phyloP scores from a whole-genome alignment of 495 filamentous ascomycete species.

The Trichoderma orchidacearum region DNA sequence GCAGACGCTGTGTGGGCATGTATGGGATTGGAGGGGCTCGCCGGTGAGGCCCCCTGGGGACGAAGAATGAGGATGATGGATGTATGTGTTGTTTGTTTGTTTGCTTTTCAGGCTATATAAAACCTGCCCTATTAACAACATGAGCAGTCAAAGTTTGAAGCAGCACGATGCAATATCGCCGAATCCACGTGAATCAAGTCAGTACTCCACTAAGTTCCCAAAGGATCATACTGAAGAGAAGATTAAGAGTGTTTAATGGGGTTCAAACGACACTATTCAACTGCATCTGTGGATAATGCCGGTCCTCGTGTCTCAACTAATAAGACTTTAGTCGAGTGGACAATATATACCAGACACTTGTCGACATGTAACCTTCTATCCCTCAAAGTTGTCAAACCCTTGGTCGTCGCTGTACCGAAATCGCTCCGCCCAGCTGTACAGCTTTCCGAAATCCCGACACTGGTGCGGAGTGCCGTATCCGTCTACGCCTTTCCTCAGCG shows the following conservation, averaged over 20 bases:
- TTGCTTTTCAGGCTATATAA: no score
- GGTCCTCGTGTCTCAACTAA: not conserved
- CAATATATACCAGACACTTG: no score
- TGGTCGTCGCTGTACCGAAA: not conserved
- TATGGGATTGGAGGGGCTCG: conserved; percentile 4
- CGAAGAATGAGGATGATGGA: not conserved
- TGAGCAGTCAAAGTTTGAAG: no score
- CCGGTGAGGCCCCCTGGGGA: not conserved
- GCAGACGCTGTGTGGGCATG: conserved; percentile 7
- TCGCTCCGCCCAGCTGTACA: not conserved
- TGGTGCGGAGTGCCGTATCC: not conserved
- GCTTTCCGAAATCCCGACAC: not conserved
- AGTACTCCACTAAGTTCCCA: no score
- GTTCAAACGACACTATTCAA: no score
- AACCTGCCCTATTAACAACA: no score
- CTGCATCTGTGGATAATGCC: not conserved
- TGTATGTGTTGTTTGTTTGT: no score
- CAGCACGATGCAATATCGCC: no score
- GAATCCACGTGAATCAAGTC: no score
- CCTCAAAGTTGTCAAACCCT: not conserved
- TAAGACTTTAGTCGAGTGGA: not conserved
- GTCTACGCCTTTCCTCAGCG: not conserved
- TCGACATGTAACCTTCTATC: not conserved
- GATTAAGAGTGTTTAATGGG: no score
- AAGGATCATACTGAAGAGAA: no score